Evolutionary conservation across 768 basidiomycete species (phyloP).

Genomic region (Nidularia sp.): DNA sequence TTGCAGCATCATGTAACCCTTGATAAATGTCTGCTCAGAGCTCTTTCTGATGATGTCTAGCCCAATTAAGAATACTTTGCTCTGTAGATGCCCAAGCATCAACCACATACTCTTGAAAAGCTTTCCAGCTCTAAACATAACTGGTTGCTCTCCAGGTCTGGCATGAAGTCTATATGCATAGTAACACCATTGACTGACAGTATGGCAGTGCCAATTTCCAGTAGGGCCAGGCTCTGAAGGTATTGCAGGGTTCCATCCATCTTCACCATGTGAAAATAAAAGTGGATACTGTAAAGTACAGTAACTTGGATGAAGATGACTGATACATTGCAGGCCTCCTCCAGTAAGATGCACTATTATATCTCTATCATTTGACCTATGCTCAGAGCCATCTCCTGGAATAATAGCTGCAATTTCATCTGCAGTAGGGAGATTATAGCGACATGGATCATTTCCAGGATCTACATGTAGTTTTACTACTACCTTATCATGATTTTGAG

Average conservation of each 20-base stretch:
- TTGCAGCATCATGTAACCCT: conserved; percentile 21
- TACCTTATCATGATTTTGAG: background rate
- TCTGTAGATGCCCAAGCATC: conserved; percentile 30
- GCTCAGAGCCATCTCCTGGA: background rate
- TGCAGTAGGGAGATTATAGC: conserved; percentile 40
- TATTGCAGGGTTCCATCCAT: conserved; percentile 15
- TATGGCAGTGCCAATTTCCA: background rate
- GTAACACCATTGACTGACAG: conserved; percentile 20
- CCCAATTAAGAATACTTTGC: conserved; percentile 26
- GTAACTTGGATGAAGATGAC: conserved; percentile 15
- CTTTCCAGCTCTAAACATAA: conserved; percentile 25
- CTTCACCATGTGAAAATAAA: conserved; percentile 16
- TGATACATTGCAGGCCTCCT: conserved; percentile 11
- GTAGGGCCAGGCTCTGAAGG: background rate
- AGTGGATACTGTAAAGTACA: conserved; percentile 16
- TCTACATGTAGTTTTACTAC: background rate
- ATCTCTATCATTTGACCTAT: conserved; percentile 7
- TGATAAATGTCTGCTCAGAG: conserved; percentile 26
- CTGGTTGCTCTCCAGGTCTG: conserved; percentile 14
- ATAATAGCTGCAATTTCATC: conserved; percentile 32
- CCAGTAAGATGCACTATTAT: conserved; percentile 10
- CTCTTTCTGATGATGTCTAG: conserved; percentile 22
- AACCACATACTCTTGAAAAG: conserved; percentile 36
- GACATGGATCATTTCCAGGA: conserved; percentile 7
- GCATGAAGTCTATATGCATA: conserved; percentile 26